Conservation (phyloP, 2,329 filamentous ascomycete genomes). For the Anisogramma anomala region DNA sequence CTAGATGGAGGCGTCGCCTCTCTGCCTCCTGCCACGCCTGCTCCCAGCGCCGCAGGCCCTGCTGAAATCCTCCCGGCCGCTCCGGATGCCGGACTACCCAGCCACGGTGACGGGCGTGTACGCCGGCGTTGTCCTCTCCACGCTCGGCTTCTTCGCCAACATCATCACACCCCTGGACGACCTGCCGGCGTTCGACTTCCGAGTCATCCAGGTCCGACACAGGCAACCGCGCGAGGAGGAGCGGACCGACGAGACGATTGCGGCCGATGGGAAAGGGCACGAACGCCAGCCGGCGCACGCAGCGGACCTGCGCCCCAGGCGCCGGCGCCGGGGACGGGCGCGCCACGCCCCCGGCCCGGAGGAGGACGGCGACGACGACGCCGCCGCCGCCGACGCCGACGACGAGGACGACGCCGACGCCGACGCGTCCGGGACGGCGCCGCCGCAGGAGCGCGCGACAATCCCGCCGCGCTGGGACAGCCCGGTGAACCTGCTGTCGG, state of each 20-base stretch:
- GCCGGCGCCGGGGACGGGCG: too few relatives aligned
- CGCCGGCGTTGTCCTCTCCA: conserved; percentile 41
- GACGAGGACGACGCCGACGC: conserved; percentile 26
- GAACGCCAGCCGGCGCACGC: too few relatives aligned
- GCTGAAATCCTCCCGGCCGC: conserved; percentile 43
- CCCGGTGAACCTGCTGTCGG: conserved; percentile 41
- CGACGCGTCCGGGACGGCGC: conserved; percentile 26
- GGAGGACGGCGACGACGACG: too few relatives aligned
- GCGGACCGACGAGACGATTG: not conserved
- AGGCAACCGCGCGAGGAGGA: not conserved
- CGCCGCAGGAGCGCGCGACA: conserved; percentile 28
- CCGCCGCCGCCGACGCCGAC: too few relatives aligned
- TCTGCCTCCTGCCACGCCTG: conserved; percentile 47
- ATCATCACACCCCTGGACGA: conserved; percentile 46
- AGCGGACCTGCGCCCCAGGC: too few relatives aligned
- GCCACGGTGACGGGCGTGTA: conserved; percentile 48
- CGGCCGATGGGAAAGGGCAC: too few relatives aligned
- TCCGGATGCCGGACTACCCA: conserved; percentile 41
- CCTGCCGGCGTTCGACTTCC: conserved; percentile 35
- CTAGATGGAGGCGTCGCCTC: conserved; percentile 8
- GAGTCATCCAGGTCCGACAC: conserved; percentile 33
- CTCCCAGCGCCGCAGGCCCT: conserved; percentile 52
- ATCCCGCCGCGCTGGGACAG: conserved; percentile 38
- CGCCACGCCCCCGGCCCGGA: too few relatives aligned
- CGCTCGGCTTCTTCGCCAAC: conserved; percentile 50